Evolutionary conservation across 2,329 filamentous ascomycete species (phyloP).

Genomic region (Diaporthe amygdali): DNA sequence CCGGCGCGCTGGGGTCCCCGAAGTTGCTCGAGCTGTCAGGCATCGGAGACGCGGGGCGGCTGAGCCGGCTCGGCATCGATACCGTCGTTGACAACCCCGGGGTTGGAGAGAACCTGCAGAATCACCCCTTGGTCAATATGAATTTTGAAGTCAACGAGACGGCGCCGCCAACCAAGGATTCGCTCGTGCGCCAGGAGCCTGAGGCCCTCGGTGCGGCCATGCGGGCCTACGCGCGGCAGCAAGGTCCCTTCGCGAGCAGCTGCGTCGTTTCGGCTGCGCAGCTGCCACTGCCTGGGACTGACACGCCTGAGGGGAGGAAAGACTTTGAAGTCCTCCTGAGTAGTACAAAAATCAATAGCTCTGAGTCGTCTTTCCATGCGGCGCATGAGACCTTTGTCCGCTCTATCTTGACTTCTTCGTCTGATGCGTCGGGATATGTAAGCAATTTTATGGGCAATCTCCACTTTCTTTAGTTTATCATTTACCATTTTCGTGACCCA

Average conservation of each 20-base stretch:
- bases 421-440: conserved; percentile 22
- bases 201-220: not conserved
- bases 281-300: not conserved
- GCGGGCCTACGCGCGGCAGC: conserved; percentile 21
- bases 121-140: conserved; percentile 16
- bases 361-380: not conserved
- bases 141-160: not conserved
- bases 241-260: not conserved
- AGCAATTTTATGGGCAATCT: too few relatives aligned
- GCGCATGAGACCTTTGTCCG: conserved; percentile 25
- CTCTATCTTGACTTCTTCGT: conserved; percentile 16
- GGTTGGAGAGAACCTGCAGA: conserved; percentile 32
- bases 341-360: too few relatives aligned
- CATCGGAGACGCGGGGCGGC: conserved; percentile 37
- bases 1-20: conserved; percentile 29
- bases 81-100: conserved; percentile 31
- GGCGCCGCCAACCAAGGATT: conserved; percentile 36
- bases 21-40: conserved; percentile 33
- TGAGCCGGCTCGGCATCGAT: conserved; percentile 43
- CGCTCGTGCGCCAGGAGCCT: not conserved
- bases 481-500: too few relatives aligned
- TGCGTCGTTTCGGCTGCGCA: conserved; percentile 34
- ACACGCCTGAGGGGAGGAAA: not conserved
- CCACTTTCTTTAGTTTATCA: too few relatives aligned
- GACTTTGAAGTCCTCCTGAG: not conserved